Evolutionary conservation across 495 filamentous ascomycete species (phyloP).

Genomic region (Daldinia grandis): DNA sequence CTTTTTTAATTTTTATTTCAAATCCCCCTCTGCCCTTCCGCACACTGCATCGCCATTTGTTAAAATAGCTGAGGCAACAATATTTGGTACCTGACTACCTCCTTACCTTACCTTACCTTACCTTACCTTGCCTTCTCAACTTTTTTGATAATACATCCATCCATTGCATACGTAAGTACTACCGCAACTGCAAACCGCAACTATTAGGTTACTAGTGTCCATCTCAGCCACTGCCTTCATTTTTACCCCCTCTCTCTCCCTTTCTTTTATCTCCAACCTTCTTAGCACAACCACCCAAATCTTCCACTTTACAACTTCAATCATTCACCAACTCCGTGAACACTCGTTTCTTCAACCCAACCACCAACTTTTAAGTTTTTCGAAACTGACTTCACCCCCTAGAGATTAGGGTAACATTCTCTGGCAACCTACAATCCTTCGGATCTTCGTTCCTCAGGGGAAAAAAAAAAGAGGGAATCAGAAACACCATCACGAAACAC

Average conservation of each 20-base stretch:
- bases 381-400: not conserved
- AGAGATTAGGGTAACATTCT: not conserved
- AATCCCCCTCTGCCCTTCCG: not conserved
- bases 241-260: slow-evolving; percentile 4
- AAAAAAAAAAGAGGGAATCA: slow-evolving; percentile 2
- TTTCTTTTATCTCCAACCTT: slow-evolving; percentile 21
- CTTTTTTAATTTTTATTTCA: not conserved
- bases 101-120: not conserved
- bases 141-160: slow-evolving; percentile 6
- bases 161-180: slow-evolving; percentile 12
- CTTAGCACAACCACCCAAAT: slow-evolving; percentile 12
- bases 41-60: slow-evolving; percentile 7
- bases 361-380: not conserved
- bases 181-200: slow-evolving; percentile 1
- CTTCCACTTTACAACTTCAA: slow-evolving; percentile 21
- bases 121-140: not conserved
- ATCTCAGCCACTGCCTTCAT: not conserved
- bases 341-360: not conserved
- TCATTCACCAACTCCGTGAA: slow-evolving; percentile 12
- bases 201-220: slow-evolving; percentile 6
- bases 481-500: slow-evolving; percentile 6
- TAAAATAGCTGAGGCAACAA: not conserved
- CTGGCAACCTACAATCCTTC: slow-evolving; percentile 3
- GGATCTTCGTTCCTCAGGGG: not conserved
- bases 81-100: slow-evolving; percentile 1